Evolutionary conservation across 2,329 filamentous ascomycete species (phyloP).

Genomic region (Pseudonectria foliicola): DNA sequence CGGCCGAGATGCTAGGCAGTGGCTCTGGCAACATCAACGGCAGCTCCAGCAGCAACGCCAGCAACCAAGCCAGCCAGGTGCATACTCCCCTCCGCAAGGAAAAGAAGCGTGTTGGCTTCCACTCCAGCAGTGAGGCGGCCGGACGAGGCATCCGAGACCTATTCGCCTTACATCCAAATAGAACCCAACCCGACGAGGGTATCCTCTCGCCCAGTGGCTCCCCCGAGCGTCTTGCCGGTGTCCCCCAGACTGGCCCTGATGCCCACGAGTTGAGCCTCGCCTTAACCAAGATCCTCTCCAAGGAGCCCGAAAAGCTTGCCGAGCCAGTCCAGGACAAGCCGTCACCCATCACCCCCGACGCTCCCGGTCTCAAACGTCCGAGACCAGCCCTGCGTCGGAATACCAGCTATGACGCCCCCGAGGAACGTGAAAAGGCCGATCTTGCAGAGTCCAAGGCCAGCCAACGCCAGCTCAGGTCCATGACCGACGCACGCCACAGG

Average conservation of each 20-base stretch:
- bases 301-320: constrained; percentile 20
- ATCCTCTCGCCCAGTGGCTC: constrained; percentile 21
- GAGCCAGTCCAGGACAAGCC: constrained; percentile 9
- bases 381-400: constrained; percentile 35
- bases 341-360: constrained; percentile 11
- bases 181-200: constrained; percentile 11
- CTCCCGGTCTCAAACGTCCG: constrained; percentile 17
- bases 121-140: constrained; percentile 23
- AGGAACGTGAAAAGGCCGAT: constrained; percentile 34
- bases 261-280: constrained; percentile 32
- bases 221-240: constrained; percentile 17
- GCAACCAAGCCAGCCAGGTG: constrained; percentile 21
- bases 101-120: constrained; percentile 36
- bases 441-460: constrained; percentile 30
- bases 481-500: constrained; percentile 33
- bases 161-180: constrained; percentile 3
- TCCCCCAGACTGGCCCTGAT: constrained; percentile 29
- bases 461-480: constrained; percentile 32
- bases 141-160: constrained; percentile 6
- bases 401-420: constrained; percentile 35
- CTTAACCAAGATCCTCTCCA: constrained; percentile 31
- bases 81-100: constrained; percentile 27
- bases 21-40: background rate
- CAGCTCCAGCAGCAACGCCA: constrained; percentile 20
- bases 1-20: constrained; percentile 10